A percentile compares a stretch with the other conserved stretches of the same genome.
Evolutionary conservation across 805 yeast genomes (phyloP).

Genomic region (Starmerella tilneyi): DNA sequence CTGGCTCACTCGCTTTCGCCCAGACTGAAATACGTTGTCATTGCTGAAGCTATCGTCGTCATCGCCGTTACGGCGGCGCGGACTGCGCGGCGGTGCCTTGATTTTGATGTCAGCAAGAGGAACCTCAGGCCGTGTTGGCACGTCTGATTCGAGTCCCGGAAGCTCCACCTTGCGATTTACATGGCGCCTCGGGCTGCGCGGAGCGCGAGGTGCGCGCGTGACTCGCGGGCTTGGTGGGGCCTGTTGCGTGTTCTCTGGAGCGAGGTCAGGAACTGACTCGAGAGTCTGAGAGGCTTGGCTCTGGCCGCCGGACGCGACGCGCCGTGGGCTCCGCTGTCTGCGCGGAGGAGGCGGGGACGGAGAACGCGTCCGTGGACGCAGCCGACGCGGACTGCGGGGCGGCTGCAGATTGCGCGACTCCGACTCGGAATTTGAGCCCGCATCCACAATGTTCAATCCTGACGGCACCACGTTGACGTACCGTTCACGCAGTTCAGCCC

Average conservation of each 20-base stretch:
- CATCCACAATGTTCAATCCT: conserved; percentile 35
- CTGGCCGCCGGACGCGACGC: conserved; percentile 2
- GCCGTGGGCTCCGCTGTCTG: conserved; percentile 2
- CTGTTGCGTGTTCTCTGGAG: conserved; percentile 1
- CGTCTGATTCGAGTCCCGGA: conserved; percentile 5
- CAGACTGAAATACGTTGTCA: conserved; percentile 23
- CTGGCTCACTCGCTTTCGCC: conserved; percentile 12
- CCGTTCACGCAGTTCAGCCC: conserved; percentile 35
- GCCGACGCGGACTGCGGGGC: conserved; percentile 5
- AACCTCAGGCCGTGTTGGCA: background rate
- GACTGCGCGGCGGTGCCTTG: conserved; percentile 16
- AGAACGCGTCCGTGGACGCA: conserved; percentile 3
- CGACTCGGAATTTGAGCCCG: conserved; percentile 10
- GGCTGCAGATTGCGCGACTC: background rate
- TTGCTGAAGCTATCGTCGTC: conserved; percentile 18
- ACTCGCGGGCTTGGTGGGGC: background rate
- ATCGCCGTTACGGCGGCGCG: conserved; percentile 9
- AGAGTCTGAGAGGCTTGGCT: background rate
- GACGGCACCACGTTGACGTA: conserved; percentile 30
- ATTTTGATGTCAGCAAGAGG: conserved; percentile 14
- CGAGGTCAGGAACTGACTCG: conserved; percentile 3
- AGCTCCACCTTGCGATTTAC: conserved; percentile 16
- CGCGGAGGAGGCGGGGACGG: conserved; percentile 1
- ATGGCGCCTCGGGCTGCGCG: conserved; percentile 13
- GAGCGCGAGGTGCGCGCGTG: conserved; percentile 9